Evolutionary conservation across 31 red algal genomes (phyloP).

Genomic region (Asparagopsis taxiformis): DNA sequence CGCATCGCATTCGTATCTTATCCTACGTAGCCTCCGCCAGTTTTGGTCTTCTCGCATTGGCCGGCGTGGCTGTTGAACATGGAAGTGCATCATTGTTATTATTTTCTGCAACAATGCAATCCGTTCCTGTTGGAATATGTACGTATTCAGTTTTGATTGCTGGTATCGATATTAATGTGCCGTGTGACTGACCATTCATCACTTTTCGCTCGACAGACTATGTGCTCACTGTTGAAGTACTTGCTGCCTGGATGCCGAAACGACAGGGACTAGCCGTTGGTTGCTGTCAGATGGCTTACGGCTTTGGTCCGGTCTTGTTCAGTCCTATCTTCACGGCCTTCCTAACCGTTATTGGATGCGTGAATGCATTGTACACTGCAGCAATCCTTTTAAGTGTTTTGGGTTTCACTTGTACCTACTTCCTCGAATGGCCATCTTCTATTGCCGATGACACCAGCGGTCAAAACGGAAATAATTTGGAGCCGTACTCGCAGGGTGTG

Average conservation of each 20-base stretch:
- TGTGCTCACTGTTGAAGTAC: conserved; percentile 19
- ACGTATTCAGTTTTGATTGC: conserved; percentile 6
- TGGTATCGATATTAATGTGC: neutral
- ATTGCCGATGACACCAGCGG: too few relatives aligned
- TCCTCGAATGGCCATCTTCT: conserved; percentile 5
- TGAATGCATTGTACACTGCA: neutral
- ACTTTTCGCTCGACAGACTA: conserved; percentile 9
- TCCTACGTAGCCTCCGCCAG: neutral
- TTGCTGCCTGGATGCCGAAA: conserved; percentile 16
- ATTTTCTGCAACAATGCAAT: conserved; percentile 5
- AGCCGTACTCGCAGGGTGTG: neutral
- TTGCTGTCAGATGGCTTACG: conserved; percentile 1
- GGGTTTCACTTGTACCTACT: neutral
- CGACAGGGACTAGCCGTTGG: conserved; percentile 28
- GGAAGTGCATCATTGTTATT: neutral
- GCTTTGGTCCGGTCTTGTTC: conserved; percentile 19
- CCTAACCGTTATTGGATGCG: neutral
- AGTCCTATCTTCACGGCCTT: neutral
- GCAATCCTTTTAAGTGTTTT: neutral
- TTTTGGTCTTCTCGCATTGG: conserved; percentile 11
- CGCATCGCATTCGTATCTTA: conserved; percentile 5
- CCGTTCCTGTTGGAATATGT: conserved; percentile 12
- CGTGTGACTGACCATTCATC: neutral
- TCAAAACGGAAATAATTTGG: neutral
- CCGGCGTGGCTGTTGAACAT: neutral